Percentiles rank a stretch among this genome's conserved stretches.
phyloP scores from a whole-genome alignment of 192 early-diverging fungal genomes.

The Dissophora ornata region DNA sequence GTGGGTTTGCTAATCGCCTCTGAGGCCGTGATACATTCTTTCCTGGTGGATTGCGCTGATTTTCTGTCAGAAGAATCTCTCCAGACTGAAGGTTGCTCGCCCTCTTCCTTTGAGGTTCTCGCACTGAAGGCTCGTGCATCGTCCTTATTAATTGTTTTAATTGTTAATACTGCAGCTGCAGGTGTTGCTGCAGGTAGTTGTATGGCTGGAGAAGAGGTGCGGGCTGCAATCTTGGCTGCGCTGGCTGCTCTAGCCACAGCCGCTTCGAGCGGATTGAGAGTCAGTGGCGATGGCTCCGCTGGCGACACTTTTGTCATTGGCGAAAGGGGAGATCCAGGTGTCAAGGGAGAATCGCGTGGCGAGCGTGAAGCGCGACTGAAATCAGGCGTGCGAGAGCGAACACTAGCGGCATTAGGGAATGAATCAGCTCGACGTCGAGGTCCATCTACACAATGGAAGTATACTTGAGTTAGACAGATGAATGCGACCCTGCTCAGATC shows the following conservation, averaged over 20 bases:
- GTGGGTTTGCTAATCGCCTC: no score
- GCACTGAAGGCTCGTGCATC: no score
- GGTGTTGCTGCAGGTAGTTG: neutral
- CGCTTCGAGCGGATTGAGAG: conserved; percentile 33
- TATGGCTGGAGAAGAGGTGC: conserved; percentile 14
- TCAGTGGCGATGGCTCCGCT: conserved; percentile 34
- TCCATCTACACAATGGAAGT: conserved; percentile 35
- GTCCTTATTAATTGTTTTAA: no score
- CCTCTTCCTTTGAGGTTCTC: no score
- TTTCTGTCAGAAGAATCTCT: no score
- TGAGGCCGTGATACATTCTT: no score
- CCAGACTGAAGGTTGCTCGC: no score
- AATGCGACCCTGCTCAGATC: no score
- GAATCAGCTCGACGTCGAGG: conserved; percentile 49
- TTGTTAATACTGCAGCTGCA: neutral
- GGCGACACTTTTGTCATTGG: conserved; percentile 13
- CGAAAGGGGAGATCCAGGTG: conserved; percentile 33
- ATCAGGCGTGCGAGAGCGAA: conserved; percentile 42
- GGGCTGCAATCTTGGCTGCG: conserved; percentile 38
- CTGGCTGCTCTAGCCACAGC: conserved; percentile 29
- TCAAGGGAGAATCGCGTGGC: conserved; percentile 19
- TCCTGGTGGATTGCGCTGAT: no score
- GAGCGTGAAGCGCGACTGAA: conserved; percentile 21
- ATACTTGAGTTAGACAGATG: no score
- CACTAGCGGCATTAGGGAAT: conserved; percentile 31